Conservation (phyloP, 306 rosid species). For the Betula pendula region DNA sequence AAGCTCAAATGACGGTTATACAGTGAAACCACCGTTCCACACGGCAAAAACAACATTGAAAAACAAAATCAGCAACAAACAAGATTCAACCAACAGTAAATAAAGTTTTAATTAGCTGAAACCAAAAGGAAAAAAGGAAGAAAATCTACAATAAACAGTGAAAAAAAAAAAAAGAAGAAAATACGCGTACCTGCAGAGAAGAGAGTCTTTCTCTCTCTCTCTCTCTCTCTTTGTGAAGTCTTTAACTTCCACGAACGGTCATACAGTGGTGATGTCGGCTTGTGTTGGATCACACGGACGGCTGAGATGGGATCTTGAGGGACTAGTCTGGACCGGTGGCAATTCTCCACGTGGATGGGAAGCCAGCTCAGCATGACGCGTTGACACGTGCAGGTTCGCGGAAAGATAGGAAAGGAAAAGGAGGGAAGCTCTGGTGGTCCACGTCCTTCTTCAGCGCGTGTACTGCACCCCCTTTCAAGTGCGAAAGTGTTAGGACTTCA, state of each 20-base stretch:
- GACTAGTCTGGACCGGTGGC: slow-evolving; percentile 23
- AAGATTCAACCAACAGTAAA: slow-evolving; percentile 17
- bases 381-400: slow-evolving; percentile 80
- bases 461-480: slow-evolving; percentile 23
- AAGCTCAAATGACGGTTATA: slow-evolving; percentile 29
- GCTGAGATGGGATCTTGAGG: slow-evolving; percentile 60
- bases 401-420: slow-evolving; percentile 41
- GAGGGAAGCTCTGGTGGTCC: not conserved
- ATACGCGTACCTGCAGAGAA: slow-evolving; percentile 45
- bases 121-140: not conserved
- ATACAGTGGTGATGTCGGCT: slow-evolving; percentile 43
- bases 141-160: slow-evolving; percentile 18
- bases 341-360: slow-evolving; percentile 36
- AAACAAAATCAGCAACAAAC: not conserved
- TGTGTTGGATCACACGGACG: slow-evolving; percentile 58
- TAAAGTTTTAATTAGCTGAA: slow-evolving; percentile 14
- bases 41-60: slow-evolving; percentile 21
- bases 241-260: slow-evolving; percentile 37
- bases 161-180: slow-evolving; percentile 26
- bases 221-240: slow-evolving; percentile 2
- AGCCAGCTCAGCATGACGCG: slow-evolving; percentile 63
- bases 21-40: slow-evolving; percentile 33
- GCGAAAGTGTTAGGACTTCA: too few species aligned
- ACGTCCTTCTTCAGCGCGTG: slow-evolving; percentile 19
- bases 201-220: slow-evolving; percentile 28